phyloP scores from a whole-genome alignment of 177 flowering plant species.

The Vitis hybrid region DNA sequence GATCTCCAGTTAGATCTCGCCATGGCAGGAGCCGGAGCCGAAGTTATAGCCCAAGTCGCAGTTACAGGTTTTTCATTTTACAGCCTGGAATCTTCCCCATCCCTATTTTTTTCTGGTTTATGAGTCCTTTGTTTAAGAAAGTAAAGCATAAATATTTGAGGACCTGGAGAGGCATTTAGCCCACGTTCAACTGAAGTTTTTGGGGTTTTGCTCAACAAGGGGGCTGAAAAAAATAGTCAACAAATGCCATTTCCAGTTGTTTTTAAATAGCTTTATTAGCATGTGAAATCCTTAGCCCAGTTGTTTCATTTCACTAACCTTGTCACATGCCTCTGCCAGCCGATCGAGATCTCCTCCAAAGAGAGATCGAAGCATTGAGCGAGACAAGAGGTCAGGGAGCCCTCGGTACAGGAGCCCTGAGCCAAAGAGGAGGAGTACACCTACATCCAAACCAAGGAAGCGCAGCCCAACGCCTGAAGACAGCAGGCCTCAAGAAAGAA shows the following conservation, averaged over 20 bases:
- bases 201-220: too few relatives aligned
- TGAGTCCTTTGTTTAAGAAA: too few relatives aligned
- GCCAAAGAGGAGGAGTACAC: conserved; percentile 21
- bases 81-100: too few relatives aligned
- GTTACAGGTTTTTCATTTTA: conserved; percentile 60
- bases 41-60: conserved; percentile 74
- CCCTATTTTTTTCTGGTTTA: neutral
- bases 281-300: too few relatives aligned
- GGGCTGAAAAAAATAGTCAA: too few relatives aligned
- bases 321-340: conserved; percentile 25
- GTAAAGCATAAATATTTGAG: too few relatives aligned
- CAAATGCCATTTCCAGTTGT: too few relatives aligned
- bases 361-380: conserved; percentile 48
- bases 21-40: conserved; percentile 64
- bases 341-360: conserved; percentile 68
- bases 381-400: conserved; percentile 50
- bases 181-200: neutral
- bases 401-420: conserved; percentile 16
- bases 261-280: too few relatives aligned
- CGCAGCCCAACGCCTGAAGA: conserved; percentile 38
- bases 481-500: conserved; percentile 31
- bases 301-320: too few relatives aligned
- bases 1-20: conserved; percentile 65
- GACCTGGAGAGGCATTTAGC: too few relatives aligned
- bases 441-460: conserved; percentile 32